Base-by-base conservation (phyloP, 441 rosid species). In the Eutrema salsugineum region DNA sequence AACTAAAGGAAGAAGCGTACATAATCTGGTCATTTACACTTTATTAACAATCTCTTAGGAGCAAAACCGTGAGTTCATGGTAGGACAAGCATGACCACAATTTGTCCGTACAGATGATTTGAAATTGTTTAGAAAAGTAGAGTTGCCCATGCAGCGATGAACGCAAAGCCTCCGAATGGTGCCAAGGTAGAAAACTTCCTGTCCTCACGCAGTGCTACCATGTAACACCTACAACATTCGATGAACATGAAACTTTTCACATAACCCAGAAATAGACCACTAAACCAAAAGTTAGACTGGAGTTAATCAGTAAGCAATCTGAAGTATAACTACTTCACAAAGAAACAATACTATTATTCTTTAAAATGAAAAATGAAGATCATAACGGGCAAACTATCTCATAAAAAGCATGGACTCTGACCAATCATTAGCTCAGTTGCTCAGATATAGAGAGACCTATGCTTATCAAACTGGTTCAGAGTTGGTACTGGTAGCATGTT, bases 111-210 rank as follows among this genome's bases (percentile, higher is more conserved):
- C 7, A 22, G 8, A 71, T 57, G 73, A 68, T 63, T 58, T 28
- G 56, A 60, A 30, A 48, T 63, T 42, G 66, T 35, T 82, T 68
- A 94, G 82, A 92, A 86, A 16, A 90, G 82, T 83, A 94, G 78
- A 87, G 89, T 86, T 35, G 81, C 97, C 97, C 98, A 94, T 56
- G 88, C 98, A 51, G 84, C 94, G 16, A 90, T 67, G 69, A 94
- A 90, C 15, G 97, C 97, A 64, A 90, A 85, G 46, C 95, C 97
- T 61, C 98, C 95, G 66, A 88, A 81, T 32, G 97, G 97, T 72
- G 96, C 91, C 63, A 88, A 40, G 27, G 75, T 76, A 19, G 91
- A 78, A 80, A 77, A 90, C 77, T 83, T 81, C 65, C 88, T 82
- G 83, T 90, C 90, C 80, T 90, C 96, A 20, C 81, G 81, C 61